A percentile compares a stretch with the other conserved stretches of the same genome.
These are phyloP conservation scores for Beta macrorhiza DNA, from an alignment of 179 eudicot species.

Conservation along the genomic window DNA sequence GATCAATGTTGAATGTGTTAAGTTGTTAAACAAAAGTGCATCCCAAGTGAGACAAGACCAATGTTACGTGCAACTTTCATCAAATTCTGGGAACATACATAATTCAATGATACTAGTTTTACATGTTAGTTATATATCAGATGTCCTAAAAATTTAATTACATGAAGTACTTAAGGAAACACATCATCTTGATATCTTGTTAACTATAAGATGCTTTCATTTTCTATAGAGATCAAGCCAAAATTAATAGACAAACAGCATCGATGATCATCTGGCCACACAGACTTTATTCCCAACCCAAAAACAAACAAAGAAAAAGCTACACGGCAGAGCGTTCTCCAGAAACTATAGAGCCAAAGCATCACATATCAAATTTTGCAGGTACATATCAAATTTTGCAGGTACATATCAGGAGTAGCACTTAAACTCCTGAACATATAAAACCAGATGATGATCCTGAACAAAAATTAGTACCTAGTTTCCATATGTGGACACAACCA, in stretches of 20 bases:
- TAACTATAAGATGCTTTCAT: slow-evolving; percentile 1
- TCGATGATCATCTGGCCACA: background rate
- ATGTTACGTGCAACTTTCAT: background rate
- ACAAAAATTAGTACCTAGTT: background rate
- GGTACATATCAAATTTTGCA: background rate
- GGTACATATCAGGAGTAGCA: background rate
- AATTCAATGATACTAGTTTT: background rate
- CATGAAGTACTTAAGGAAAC: background rate
- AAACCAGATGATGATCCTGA: background rate
- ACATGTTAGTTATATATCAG: background rate
- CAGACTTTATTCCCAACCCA: background rate
- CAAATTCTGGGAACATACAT: background rate
- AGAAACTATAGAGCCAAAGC: background rate
- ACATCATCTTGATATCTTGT: background rate
- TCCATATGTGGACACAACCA: slow-evolving; percentile 1
- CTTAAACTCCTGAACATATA: background rate
- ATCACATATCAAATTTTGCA: background rate
- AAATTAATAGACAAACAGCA: background rate
- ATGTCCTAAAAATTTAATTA: too few relatives aligned
- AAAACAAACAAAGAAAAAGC: background rate
- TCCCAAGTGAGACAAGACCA: background rate
- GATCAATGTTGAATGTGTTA: background rate
- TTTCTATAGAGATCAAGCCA: background rate
- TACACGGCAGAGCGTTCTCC: background rate
- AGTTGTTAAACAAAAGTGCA: background rate